Evolutionary conservation across 2,329 filamentous ascomycete species (phyloP).

Genomic region (Ilyonectria mors-panacis): DNA sequence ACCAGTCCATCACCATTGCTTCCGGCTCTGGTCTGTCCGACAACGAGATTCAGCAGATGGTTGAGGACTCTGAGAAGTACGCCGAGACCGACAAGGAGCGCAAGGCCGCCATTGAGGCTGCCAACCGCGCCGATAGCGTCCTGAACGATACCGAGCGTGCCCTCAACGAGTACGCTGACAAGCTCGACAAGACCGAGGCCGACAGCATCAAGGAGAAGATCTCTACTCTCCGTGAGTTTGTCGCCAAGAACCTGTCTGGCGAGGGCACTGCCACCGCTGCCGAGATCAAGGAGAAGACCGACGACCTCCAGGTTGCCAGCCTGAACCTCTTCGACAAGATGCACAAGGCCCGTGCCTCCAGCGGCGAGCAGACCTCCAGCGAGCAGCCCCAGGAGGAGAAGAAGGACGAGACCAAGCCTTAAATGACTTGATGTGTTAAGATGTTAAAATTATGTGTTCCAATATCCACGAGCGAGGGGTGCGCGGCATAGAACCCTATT

Average conservation of each 20-base stretch:
- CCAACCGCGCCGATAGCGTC: conserved; percentile 97
- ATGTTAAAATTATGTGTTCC: conserved; percentile 48
- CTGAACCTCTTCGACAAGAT: conserved; percentile 99
- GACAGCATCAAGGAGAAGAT: conserved; percentile 97
- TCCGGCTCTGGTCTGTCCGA: conserved; percentile 98
- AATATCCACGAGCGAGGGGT: conserved; percentile 53
- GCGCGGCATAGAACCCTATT: conserved; percentile 54
- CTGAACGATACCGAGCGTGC: conserved; percentile 99
- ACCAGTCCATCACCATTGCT: conserved; percentile 99
- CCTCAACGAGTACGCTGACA: conserved; percentile 95
- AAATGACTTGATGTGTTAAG: conserved; percentile 54
- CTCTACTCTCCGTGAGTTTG: conserved; percentile 84
- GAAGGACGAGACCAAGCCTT: conserved; percentile 81
- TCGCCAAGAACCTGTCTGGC: conserved; percentile 94
- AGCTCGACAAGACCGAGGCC: conserved; percentile 95
- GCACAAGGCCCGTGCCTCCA: conserved; percentile 88
- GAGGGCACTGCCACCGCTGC: conserved; percentile 89
- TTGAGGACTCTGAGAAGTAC: conserved; percentile 97
- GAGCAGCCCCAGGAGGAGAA: conserved; percentile 76
- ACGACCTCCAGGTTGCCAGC: conserved; percentile 95
- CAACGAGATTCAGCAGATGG: conserved; percentile 95
- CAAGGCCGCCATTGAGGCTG: conserved; percentile 93
- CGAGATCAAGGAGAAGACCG: conserved; percentile 98
- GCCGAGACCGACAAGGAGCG: conserved; percentile 96
- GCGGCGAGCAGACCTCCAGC: conserved; percentile 51